Base-by-base conservation (phyloP, 345 rosid species). In the Odontarrhena argentea region DNA sequence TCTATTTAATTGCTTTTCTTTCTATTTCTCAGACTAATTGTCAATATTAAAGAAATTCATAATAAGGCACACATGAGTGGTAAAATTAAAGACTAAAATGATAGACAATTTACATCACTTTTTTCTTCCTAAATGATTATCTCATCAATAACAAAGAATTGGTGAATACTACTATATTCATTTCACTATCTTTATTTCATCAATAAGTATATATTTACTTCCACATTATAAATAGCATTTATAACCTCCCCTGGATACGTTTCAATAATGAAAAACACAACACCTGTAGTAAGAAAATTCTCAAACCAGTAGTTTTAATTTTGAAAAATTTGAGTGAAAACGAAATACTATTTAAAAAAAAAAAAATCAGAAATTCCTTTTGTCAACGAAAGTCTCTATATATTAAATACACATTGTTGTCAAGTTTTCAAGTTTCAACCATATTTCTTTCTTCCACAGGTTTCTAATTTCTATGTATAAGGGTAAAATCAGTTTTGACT, bases 401-500 rank as follows among this genome's bases (percentile, higher is more conserved):
- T 44, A 65, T 44, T 66, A 59, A 73, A 73, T 66, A 35, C 49
- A 50, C 62, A 67, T 61, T 9, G 73, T 67, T 67, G 68, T 67
- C 68, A 74, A 44, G 58, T 60, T 60, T 60, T 11, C 73, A 67
- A 74, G 68, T 67, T 74, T 74, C 73, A 74, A 67, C 59, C 63
- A 67, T 45, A 52, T 60, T 54, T 74, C 51, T 74, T 45, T 54
- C 25, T 45, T 61, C n/a, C 40, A 14, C 25, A 47, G 28, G 6
- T 61, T 62, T 54, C 52, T 48, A 67, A 28, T 74, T 67, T 74
- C 54, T 9, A 45, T 36, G 68, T 25, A 30, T 5, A 15, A 43
- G 15, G 57, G 22, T 18, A 45, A 52, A 67, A 68, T 55, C 9
- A 67, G 38, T 44, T 73, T 68, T 74, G 78, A 74, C 78, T 74